Conservation (phyloP, 2,329 filamentous ascomycete genomes). For the Ophiobolus disseminans region DNA sequence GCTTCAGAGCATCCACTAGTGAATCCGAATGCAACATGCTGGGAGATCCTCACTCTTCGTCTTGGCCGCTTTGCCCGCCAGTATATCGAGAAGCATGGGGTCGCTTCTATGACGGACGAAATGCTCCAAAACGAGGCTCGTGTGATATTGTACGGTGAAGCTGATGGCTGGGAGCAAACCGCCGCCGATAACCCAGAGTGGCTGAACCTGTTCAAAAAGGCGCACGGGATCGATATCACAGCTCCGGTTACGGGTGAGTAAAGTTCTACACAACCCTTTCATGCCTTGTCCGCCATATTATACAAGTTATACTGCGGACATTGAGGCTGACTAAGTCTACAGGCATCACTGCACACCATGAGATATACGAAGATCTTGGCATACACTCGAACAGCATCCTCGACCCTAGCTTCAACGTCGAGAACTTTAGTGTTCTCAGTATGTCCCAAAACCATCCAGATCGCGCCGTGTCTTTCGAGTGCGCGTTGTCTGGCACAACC, state of each 20-base stretch:
- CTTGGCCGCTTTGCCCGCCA: constrained; percentile 55
- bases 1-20: constrained; percentile 8
- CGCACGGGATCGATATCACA: constrained; percentile 49
- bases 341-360: constrained; percentile 26
- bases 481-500: constrained; percentile 33
- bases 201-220: constrained; percentile 59
- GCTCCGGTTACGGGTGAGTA: constrained; percentile 15
- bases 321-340: neutral
- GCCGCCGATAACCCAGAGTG: constrained; percentile 53
- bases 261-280: no score
- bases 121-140: constrained; percentile 58
- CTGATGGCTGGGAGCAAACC: constrained; percentile 58
- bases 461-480: constrained; percentile 31
- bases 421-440: constrained; percentile 28
- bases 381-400: constrained; percentile 27
- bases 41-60: constrained; percentile 58
- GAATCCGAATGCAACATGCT: constrained; percentile 51
- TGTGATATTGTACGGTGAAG: constrained; percentile 55
- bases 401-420: constrained; percentile 40
- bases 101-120: constrained; percentile 53
- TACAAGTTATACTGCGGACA: neutral
- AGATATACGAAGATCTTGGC: constrained; percentile 46
- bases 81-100: constrained; percentile 45
- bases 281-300: no score
- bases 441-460: constrained; percentile 18